These are phyloP conservation scores for Oryza nivara DNA, from an alignment of 176 grass and related monocot genomes.

Conservation along the genomic window DNA sequence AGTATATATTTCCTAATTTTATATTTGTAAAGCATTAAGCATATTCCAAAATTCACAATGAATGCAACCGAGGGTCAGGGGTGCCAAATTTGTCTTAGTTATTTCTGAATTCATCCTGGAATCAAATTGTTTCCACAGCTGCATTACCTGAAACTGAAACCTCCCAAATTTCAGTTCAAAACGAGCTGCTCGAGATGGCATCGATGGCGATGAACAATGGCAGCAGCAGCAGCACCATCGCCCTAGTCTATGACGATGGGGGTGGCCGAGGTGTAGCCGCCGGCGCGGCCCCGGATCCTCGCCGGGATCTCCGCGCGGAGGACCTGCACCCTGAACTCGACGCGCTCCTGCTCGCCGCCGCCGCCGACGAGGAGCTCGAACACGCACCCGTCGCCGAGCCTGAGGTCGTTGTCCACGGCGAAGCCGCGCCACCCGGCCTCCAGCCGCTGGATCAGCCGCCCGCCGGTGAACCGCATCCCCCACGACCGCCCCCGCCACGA, in stretches of 20 bases:
- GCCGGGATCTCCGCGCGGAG: constrained; percentile 44
- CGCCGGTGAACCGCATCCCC: constrained; percentile 48
- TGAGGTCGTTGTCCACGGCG: constrained; percentile 40
- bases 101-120: not conserved
- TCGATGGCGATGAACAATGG: not conserved
- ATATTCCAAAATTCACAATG: too few species aligned
- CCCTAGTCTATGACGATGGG: constrained; percentile 62
- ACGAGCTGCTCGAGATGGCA: not conserved
- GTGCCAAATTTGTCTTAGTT: too few species aligned
- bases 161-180: not conserved
- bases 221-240: not conserved
- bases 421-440: constrained; percentile 46
- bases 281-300: constrained; percentile 17
- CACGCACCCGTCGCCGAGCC: constrained; percentile 50
- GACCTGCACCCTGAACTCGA: constrained; percentile 57
- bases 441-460: constrained; percentile 27
- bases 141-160: not conserved
- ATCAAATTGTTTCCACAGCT: not conserved
- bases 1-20: too few species aligned
- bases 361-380: constrained; percentile 49
- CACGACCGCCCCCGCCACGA: constrained; percentile 30
- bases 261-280: constrained; percentile 37
- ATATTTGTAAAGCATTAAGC: too few species aligned
- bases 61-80: too few species aligned
- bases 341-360: not conserved